These are phyloP conservation scores for Aphanomyces cochlioides DNA, from an alignment of 352 stramenopile species.

Conservation along the genomic window DNA sequence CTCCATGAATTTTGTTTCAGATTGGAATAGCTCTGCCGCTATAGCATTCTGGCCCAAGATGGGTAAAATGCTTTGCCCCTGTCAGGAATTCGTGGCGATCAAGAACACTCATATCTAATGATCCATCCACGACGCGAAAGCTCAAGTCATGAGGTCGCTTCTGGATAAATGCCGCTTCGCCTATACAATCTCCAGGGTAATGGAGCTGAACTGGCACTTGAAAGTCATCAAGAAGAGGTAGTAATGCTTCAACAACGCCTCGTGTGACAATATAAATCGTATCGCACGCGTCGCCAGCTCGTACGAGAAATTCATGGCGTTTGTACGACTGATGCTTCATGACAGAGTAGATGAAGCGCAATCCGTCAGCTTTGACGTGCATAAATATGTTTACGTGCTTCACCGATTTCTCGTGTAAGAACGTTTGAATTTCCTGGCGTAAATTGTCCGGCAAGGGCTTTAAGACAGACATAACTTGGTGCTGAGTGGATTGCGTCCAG, in stretches of 20 bases:
- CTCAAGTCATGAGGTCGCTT: background rate
- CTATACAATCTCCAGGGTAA: constrained; percentile 17
- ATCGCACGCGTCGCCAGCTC: constrained; percentile 12
- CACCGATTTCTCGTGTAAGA: constrained; percentile 11
- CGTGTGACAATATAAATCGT: constrained; percentile 20
- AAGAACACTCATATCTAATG: constrained; percentile 18
- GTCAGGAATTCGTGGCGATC: constrained; percentile 4
- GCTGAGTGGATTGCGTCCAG: constrained; percentile 13
- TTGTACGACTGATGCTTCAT: constrained; percentile 27
- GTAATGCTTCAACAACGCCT: background rate
- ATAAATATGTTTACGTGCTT: constrained; percentile 3
- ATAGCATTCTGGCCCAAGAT: background rate
- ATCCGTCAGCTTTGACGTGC: background rate
- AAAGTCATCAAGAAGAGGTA: constrained; percentile 4
- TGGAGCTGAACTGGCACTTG: background rate
- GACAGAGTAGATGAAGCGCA: constrained; percentile 15
- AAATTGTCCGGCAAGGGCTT: constrained; percentile 24
- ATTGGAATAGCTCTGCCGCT: background rate
- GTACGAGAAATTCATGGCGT: constrained; percentile 12
- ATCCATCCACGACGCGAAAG: constrained; percentile 10
- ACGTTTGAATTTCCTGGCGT: constrained; percentile 21
- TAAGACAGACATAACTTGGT: constrained; percentile 2
- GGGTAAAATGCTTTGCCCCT: background rate
- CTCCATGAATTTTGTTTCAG: background rate
- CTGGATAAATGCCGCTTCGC: constrained; percentile 11